Base-by-base conservation (phyloP, 225 moss, liverwort and hornwort species). In the Marchantia paleacea region DNA sequence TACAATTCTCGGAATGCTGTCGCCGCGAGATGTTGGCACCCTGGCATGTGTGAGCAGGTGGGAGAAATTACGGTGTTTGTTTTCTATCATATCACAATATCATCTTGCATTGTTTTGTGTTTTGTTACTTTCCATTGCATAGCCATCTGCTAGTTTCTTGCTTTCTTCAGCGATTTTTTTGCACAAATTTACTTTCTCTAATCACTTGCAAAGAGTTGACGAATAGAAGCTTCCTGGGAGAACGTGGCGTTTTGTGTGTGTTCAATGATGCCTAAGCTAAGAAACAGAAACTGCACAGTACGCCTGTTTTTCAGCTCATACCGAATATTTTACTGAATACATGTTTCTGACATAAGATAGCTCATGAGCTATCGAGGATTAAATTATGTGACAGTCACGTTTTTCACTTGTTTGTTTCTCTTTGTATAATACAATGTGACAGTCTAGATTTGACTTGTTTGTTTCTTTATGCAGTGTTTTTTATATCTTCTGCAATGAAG, bases 41-140 rank as follows among this genome's bases (percentile, higher is more conserved):
- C 86, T 99, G 81, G 94, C 94, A 54, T 95, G 94, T 80, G 92
- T 90, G 8, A 99, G 99, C 92, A 99, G 99, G 99, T 99, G 77
- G 6, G 29, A 7, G 72, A 25, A 25, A 31, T 6, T 30, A 48
- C 66, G 26, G 47, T 75, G 31, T 47, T 73, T 52, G 22, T 76
- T 10, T 16, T 57, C 14, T 53, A 51, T 16, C 5, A 52, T 13
- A 55, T 71, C 64, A 25, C 11, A 49, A 7, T 10, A 15, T 51
- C 72, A 22, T 6, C 10, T 7, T 22, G 15, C 62, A 22, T 10
- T 20, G 49, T 2, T 52, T 3, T 10, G 12, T 31, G 0, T 24
- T 16, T 50, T 52, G n/a, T 72, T 50, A 22, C 12, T 10, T n/a
- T 50, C 72, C 11, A 8, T 12, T 28, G 50, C 26, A 29, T 66